These are phyloP conservation scores for Penicillium silybi DNA, from an alignment of 495 filamentous ascomycete genomes.

Conservation along the genomic window DNA sequence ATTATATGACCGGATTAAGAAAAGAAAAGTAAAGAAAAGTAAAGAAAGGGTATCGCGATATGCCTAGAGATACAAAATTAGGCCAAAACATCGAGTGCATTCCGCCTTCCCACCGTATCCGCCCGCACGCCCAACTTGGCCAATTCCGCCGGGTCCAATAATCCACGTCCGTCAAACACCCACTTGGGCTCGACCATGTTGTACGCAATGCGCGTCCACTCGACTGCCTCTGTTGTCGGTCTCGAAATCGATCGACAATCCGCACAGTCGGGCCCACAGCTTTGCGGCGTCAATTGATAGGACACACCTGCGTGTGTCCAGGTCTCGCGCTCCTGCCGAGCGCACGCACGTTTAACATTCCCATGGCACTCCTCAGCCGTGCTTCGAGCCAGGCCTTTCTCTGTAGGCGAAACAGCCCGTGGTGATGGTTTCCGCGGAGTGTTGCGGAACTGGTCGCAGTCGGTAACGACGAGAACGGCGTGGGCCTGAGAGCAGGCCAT, in stretches of 20 bases:
- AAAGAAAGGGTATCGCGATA: slow-evolving; percentile 9
- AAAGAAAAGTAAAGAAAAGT: background rate
- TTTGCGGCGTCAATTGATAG: slow-evolving; percentile 15
- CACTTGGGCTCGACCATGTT: slow-evolving; percentile 64
- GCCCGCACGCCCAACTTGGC: slow-evolving; percentile 51
- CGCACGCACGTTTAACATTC: slow-evolving; percentile 1
- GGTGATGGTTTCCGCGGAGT: background rate
- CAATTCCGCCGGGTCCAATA: slow-evolving; percentile 55
- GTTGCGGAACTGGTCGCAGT: slow-evolving; percentile 32
- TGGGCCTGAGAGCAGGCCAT: slow-evolving; percentile 35
- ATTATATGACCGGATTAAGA: background rate
- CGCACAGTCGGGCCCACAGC: slow-evolving; percentile 16
- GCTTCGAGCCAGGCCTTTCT: background rate
- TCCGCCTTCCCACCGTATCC: slow-evolving; percentile 21
- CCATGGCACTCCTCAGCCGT: background rate
- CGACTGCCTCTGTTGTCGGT: slow-evolving; percentile 29
- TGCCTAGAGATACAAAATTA: background rate
- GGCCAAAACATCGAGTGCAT: background rate
- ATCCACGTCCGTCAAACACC: slow-evolving; percentile 67
- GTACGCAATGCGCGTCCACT: slow-evolving; percentile 49
- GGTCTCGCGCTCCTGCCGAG: slow-evolving; percentile 6
- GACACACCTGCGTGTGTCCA: slow-evolving; percentile 15
- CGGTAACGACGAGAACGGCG: slow-evolving; percentile 36
- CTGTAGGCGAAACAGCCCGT: background rate
- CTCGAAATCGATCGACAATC: slow-evolving; percentile 19